Percentiles rank a stretch among this genome's conserved stretches.
phyloP scores from a whole-genome alignment of 2,329 filamentous ascomycete genomes.

The Colletotrichum musae region DNA sequence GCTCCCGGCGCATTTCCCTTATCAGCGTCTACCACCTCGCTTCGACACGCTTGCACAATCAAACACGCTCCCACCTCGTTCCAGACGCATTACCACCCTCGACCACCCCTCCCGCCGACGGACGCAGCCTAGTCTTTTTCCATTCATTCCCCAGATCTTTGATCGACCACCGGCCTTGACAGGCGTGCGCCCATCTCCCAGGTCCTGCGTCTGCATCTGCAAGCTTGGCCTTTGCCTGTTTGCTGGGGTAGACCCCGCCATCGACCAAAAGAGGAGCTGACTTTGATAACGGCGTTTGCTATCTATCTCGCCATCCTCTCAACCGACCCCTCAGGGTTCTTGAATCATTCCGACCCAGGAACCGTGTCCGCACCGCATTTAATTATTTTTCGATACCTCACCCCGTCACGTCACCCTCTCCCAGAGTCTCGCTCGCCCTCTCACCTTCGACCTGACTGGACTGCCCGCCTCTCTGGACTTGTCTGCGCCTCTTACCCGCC shows the following conservation, averaged over 20 bases:
- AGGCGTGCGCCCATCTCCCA: conserved; percentile 27
- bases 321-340: conserved; percentile 39
- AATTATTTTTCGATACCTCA: conserved; percentile 25
- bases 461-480: not conserved
- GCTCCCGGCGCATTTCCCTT: conserved; percentile 29
- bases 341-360: conserved; percentile 35
- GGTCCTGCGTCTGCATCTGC: conserved; percentile 26
- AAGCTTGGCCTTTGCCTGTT: conserved; percentile 31
- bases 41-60: conserved; percentile 10
- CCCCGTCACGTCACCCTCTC: conserved; percentile 35
- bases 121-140: conserved; percentile 35
- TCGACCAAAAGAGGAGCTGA: conserved; percentile 38
- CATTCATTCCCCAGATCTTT: conserved; percentile 40
- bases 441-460: not conserved
- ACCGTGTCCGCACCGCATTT: conserved; percentile 25
- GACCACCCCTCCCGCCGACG: conserved; percentile 35
- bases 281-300: conserved; percentile 38
- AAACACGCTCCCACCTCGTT: conserved; percentile 17
- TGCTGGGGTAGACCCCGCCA: conserved; percentile 39
- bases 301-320: conserved; percentile 40
- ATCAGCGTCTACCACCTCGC: conserved; percentile 19
- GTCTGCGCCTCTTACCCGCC: not conserved
- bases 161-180: conserved; percentile 35
- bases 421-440: conserved; percentile 6
- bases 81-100: conserved; percentile 18